phyloP scores from a whole-genome alignment of 2,329 filamentous ascomycete species.

The Cladophialophora immunda region DNA sequence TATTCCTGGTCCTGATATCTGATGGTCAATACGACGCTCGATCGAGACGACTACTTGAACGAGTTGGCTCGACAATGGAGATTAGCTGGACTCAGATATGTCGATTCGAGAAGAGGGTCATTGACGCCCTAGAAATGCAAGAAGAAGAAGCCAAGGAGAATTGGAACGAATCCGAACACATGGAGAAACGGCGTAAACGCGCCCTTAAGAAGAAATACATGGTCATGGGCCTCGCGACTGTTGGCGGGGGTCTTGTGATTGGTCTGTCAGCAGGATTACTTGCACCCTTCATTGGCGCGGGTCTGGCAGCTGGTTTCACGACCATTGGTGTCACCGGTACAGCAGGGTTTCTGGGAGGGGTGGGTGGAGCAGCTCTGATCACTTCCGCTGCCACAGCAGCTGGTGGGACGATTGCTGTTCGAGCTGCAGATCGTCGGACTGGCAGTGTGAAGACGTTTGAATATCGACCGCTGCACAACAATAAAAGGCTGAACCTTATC shows the following conservation, averaged over 20 bases:
- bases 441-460: constrained; percentile 96
- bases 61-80: constrained; percentile 79
- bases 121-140: constrained; percentile 97
- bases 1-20: constrained; percentile 96
- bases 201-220: constrained; percentile 85
- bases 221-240: constrained; percentile 96
- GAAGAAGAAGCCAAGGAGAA: constrained; percentile 93
- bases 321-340: constrained; percentile 94
- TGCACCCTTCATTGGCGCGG: constrained; percentile 92
- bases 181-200: constrained; percentile 82
- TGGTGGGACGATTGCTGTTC: constrained; percentile 84
- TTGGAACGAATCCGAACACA: constrained; percentile 96
- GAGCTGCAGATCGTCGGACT: constrained; percentile 85
- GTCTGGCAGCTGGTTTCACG: constrained; percentile 91
- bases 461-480: constrained; percentile 95
- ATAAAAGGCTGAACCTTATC: constrained; percentile 95
- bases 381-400: constrained; percentile 87
- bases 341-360: constrained; percentile 85
- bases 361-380: constrained; percentile 92
- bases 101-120: constrained; percentile 95
- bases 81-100: constrained; percentile 93
- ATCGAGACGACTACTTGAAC: constrained; percentile 83
- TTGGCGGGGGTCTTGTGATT: constrained; percentile 93
- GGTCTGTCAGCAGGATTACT: constrained; percentile 91
- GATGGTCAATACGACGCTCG: constrained; percentile 92